Evolutionary conservation across 176 grass and related monocot species (phyloP).

Genomic region (Hyparrhenia diplandra): DNA sequence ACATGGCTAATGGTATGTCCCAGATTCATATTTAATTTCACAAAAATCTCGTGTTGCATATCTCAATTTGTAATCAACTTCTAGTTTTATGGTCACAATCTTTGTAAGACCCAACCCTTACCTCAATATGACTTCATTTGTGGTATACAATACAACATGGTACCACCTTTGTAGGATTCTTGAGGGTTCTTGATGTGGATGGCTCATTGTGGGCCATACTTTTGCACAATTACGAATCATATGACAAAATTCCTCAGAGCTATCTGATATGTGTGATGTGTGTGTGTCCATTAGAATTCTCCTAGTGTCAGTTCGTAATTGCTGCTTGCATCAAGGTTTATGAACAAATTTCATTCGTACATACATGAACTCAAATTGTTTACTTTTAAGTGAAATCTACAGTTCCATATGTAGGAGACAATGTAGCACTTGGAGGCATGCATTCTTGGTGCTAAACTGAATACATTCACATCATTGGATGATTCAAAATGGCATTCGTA

Average conservation of each 20-base stretch:
- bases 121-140: neutral
- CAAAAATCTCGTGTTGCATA: neutral
- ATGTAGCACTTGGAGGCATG: slow-evolving; percentile 44
- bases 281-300: neutral
- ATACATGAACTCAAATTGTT: slow-evolving; percentile 13
- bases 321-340: neutral
- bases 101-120: neutral
- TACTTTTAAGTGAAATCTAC: slow-evolving; percentile 36
- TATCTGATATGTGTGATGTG: neutral
- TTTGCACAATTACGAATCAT: neutral
- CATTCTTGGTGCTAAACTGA: slow-evolving; percentile 41
- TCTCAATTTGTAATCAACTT: neutral
- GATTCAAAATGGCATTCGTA: slow-evolving; percentile 47
- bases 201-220: neutral
- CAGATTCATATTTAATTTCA: neutral
- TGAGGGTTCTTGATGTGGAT: too few species aligned
- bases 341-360: neutral
- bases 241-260: neutral
- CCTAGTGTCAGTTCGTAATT: neutral
- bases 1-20: slow-evolving; percentile 74
- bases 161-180: neutral
- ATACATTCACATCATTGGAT: slow-evolving; percentile 38
- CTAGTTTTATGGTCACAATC: neutral
- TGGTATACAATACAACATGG: neutral
- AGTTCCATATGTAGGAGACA: slow-evolving; percentile 50